phyloP scores from a whole-genome alignment of 768 basidiomycete genomes.

The Russula lepida region DNA sequence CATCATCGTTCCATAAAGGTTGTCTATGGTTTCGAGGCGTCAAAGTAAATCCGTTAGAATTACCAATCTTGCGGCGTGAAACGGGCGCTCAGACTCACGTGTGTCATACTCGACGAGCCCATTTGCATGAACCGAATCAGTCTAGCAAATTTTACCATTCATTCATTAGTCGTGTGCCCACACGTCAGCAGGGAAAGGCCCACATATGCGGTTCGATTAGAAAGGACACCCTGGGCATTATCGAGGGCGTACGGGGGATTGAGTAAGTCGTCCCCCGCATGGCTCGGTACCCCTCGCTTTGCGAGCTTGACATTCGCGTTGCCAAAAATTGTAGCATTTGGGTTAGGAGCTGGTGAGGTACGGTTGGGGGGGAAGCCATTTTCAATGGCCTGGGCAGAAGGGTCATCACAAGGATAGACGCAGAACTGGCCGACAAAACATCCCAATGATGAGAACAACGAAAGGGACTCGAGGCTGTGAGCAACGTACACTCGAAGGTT shows the following conservation, averaged over 20 bases:
- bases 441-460: neutral
- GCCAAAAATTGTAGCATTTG: slow-evolving; percentile 45
- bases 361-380: slow-evolving; percentile 49
- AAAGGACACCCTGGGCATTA: slow-evolving; percentile 43
- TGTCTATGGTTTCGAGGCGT: slow-evolving; percentile 32
- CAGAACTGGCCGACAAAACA: slow-evolving; percentile 43
- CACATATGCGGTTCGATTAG: slow-evolving; percentile 48
- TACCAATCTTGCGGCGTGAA: neutral
- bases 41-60: neutral
- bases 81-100: slow-evolving; percentile 25
- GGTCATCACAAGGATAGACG: slow-evolving; percentile 50
- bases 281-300: slow-evolving; percentile 20
- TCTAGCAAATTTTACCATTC: slow-evolving; percentile 18
- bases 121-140: slow-evolving; percentile 43
- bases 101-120: slow-evolving; percentile 52
- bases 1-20: slow-evolving; percentile 69
- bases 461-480: too few species aligned
- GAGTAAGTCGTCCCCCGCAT: slow-evolving; percentile 32
- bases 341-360: slow-evolving; percentile 41
- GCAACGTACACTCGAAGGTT: slow-evolving; percentile 49
- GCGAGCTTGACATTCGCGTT: slow-evolving; percentile 22
- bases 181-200: slow-evolving; percentile 19
- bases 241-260: slow-evolving; percentile 52
- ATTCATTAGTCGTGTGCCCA: neutral
- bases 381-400: slow-evolving; percentile 46